Conservation (phyloP, 1,284 basidiomycete genomes). For the Ustilago crameri region DNA sequence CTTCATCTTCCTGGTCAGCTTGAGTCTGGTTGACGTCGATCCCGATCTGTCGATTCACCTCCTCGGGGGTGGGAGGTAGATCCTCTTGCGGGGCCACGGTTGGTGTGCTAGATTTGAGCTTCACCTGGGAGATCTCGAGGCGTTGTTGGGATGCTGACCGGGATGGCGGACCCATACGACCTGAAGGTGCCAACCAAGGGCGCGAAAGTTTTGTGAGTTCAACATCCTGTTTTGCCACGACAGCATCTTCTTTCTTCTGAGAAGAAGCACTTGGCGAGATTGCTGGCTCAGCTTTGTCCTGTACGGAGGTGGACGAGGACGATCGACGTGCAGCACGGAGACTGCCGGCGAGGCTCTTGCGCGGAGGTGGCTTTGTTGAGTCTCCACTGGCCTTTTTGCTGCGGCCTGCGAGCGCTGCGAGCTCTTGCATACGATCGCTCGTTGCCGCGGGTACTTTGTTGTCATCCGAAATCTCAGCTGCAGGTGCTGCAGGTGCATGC, state of each 20-base stretch:
- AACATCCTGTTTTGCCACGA: neutral
- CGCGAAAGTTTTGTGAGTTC: conserved; percentile 1
- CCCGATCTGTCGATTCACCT: conserved; percentile 38
- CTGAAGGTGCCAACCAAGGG: neutral
- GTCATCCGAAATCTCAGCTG: neutral
- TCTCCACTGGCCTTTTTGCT: conserved; percentile 1
- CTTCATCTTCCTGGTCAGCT: conserved; percentile 9
- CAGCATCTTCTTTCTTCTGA: neutral
- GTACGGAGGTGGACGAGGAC: conserved; percentile 11
- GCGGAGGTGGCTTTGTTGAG: conserved; percentile 20
- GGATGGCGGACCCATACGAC: conserved; percentile 37
- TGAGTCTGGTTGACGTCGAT: conserved; percentile 11
- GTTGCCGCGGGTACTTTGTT: neutral
- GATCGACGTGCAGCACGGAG: conserved; percentile 41
- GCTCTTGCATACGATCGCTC: conserved; percentile 41
- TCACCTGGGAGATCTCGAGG: conserved; percentile 13
- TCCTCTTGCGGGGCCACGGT: conserved; percentile 15
- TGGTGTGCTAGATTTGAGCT: conserved; percentile 6
- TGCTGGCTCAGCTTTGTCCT: conserved; percentile 14
- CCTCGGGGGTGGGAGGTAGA: conserved; percentile 31
- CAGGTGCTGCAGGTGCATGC: neutral
- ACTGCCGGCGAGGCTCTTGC: conserved; percentile 42
- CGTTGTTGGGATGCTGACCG: conserved; percentile 43
- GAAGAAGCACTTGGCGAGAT: conserved; percentile 4
- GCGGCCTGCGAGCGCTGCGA: conserved; percentile 37